phyloP scores from a whole-genome alignment of 768 basidiomycete genomes.

The Floccularia luteovirens region DNA sequence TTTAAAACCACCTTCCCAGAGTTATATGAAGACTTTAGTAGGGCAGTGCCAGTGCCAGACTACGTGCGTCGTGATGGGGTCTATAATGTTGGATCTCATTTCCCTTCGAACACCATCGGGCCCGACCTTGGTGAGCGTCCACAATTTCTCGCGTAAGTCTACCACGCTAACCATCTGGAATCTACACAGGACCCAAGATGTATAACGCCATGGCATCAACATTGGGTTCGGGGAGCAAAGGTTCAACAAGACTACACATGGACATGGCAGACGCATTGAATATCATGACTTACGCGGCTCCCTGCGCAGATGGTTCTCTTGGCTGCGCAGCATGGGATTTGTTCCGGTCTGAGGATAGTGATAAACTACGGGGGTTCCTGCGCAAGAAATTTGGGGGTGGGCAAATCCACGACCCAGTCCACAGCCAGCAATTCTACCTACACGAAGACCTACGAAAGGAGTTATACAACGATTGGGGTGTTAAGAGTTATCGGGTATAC shows the following conservation, averaged over 20 bases:
- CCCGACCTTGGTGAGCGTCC: conserved; percentile 66
- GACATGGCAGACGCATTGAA: conserved; percentile 94
- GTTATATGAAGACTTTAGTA: conserved; percentile 78
- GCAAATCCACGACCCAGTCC: conserved; percentile 68
- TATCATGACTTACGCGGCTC: conserved; percentile 73
- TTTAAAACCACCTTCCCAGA: conserved; percentile 81
- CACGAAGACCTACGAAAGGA: conserved; percentile 61
- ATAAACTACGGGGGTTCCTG: conserved; percentile 71
- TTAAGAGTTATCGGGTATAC: conserved; percentile 78
- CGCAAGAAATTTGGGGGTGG: conserved; percentile 43
- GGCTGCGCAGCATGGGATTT: conserved; percentile 93
- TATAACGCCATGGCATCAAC: conserved; percentile 83
- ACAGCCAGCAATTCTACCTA: conserved; percentile 83
- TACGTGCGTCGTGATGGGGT: conserved; percentile 89
- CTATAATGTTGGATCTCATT: conserved; percentile 84
- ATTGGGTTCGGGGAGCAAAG: conserved; percentile 62
- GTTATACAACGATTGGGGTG: conserved; percentile 58
- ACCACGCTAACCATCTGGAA: conserved; percentile 1
- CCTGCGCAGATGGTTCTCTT: conserved; percentile 46
- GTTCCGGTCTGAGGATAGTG: conserved; percentile 74
- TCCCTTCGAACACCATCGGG: conserved; percentile 68
- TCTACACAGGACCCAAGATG: conserved; percentile 77
- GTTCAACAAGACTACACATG: conserved; percentile 88
- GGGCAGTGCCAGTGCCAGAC: conserved; percentile 79
- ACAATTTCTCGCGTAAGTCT: conserved; percentile 9